Percentiles rank a stretch among this genome's conserved stretches.
phyloP scores from a whole-genome alignment of 768 basidiomycete genomes.

The Tricholoma hemisulphureum region DNA sequence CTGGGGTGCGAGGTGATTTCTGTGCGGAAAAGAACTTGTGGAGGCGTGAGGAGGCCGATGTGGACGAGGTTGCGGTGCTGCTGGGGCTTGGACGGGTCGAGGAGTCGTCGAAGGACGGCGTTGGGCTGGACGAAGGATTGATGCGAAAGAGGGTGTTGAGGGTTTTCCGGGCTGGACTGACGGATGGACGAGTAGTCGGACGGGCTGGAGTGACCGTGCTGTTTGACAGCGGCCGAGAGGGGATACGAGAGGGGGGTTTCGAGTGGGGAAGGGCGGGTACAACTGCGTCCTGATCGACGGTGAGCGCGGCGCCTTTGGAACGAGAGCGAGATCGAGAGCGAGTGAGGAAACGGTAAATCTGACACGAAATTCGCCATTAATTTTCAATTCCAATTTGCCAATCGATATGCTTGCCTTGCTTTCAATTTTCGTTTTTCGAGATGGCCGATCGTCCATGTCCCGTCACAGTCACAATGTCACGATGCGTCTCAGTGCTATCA shows the following conservation, averaged over 20 bases:
- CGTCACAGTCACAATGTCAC: too few species aligned
- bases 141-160: too few species aligned
- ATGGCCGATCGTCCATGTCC: slow-evolving; percentile 42
- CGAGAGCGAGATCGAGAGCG: slow-evolving; percentile 63
- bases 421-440: slow-evolving; percentile 42
- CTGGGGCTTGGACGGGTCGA: slow-evolving; percentile 15
- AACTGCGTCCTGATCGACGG: slow-evolving; percentile 17
- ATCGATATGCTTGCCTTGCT: slow-evolving; percentile 40
- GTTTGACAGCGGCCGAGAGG: slow-evolving; percentile 64
- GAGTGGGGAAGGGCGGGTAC: slow-evolving; percentile 28
- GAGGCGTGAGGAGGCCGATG: slow-evolving; percentile 21
- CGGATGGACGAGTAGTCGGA: slow-evolving; percentile 27
- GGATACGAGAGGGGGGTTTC: slow-evolving; percentile 48
- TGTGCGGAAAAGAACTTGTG: slow-evolving; percentile 17
- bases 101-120: slow-evolving; percentile 19
- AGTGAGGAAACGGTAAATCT: slow-evolving; percentile 64
- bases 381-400: too few species aligned
- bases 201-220: slow-evolving; percentile 59
- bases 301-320: slow-evolving; percentile 32
- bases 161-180: too few species aligned
- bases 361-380: slow-evolving; percentile 10
- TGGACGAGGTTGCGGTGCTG: slow-evolving; percentile 27
- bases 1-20: slow-evolving; percentile 11
- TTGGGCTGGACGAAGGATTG: too few species aligned
- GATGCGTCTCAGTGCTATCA: too few species aligned